These are phyloP conservation scores for Globisporangium parvum DNA, from an alignment of 352 stramenopile species.

Conservation along the genomic window DNA sequence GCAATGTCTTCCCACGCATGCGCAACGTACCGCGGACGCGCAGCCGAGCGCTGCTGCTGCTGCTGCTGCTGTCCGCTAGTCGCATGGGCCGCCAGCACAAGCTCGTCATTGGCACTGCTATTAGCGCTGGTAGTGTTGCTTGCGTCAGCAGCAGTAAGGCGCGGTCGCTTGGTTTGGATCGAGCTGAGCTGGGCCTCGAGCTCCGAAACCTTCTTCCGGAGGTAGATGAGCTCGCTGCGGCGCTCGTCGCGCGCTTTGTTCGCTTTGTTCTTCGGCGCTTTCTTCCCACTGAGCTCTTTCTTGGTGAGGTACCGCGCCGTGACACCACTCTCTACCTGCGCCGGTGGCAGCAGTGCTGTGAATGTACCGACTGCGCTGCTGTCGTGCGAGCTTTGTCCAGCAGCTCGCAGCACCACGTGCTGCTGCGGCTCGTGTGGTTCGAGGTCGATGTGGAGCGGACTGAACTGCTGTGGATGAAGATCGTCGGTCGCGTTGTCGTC, in stretches of 20 bases:
- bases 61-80: background rate
- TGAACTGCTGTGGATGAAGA: background rate
- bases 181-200: slow-evolving; percentile 1
- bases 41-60: background rate
- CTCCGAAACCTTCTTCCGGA: slow-evolving; percentile 9
- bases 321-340: background rate
- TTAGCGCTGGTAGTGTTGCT: background rate
- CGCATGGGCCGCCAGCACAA: no score
- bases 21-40: background rate
- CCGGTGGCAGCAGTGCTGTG: background rate
- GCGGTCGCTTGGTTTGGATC: slow-evolving; percentile 2
- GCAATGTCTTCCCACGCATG: slow-evolving; percentile 15
- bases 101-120: background rate
- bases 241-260: slow-evolving; percentile 12
- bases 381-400: background rate
- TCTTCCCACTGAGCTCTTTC: slow-evolving; percentile 4
- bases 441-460: background rate
- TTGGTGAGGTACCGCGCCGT: background rate
- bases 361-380: background rate
- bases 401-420: background rate
- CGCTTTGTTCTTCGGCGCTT: slow-evolving; percentile 4
- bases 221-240: slow-evolving; percentile 9
- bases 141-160: background rate
- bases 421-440: background rate
- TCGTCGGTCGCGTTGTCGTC: background rate